Evolutionary conservation across 495 filamentous ascomycete genomes (phyloP).

Genomic region (Xylaria acuta): DNA sequence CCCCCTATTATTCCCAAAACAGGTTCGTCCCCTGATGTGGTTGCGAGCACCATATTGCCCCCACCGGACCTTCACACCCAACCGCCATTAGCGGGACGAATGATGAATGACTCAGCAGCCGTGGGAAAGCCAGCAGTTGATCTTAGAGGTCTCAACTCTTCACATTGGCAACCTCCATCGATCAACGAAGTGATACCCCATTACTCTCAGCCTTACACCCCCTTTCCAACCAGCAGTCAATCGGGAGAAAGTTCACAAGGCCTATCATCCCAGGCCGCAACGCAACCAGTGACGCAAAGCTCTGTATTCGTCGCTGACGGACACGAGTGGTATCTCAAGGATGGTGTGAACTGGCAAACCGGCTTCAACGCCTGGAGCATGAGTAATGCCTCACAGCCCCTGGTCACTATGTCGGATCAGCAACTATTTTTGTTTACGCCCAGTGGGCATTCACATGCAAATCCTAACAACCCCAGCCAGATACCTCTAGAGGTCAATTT

Average conservation of each 20-base stretch:
- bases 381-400: conserved; percentile 21
- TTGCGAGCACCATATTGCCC: conserved; percentile 31
- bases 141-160: conserved; percentile 24
- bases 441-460: conserved; percentile 29
- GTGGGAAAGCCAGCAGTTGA: conserved; percentile 30
- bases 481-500: conserved; percentile 36
- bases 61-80: conserved; percentile 31
- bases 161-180: conserved; percentile 17
- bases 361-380: conserved; percentile 52
- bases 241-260: conserved; percentile 17
- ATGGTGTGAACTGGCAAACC: conserved; percentile 57
- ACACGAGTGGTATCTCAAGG: conserved; percentile 59
- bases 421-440: conserved; percentile 38
- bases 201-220: conserved; percentile 21
- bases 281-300: conserved; percentile 32
- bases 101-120: conserved; percentile 30
- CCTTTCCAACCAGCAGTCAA: conserved; percentile 16
- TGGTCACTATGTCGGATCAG: conserved; percentile 29
- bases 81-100: conserved; percentile 22
- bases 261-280: conserved; percentile 20
- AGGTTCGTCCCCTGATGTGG: conserved; percentile 12
- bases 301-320: conserved; percentile 51
- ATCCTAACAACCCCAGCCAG: conserved; percentile 27
- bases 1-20: conserved; percentile 31
- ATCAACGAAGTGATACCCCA: conserved; percentile 25